Percentiles rank a stretch among this genome's conserved stretches.
phyloP scores from a whole-genome alignment of 2,329 filamentous ascomycete species.

The Pestalotiopsis sp. region DNA sequence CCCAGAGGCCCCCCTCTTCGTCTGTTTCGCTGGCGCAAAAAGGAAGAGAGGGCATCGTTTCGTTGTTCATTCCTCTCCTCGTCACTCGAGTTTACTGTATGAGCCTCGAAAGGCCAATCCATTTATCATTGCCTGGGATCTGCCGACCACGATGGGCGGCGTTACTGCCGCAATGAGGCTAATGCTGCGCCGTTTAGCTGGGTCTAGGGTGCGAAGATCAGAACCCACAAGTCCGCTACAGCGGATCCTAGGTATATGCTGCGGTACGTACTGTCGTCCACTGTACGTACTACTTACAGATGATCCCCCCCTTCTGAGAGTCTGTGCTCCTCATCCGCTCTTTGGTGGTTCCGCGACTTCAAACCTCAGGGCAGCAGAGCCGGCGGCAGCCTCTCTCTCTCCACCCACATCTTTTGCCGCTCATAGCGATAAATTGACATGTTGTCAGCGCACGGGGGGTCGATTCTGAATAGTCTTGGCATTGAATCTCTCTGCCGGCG shows the following conservation, averaged over 20 bases:
- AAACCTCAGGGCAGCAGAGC: too few species aligned
- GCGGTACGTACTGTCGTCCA: not conserved
- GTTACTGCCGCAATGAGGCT: conserved; percentile 7
- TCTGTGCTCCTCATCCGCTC: too few species aligned
- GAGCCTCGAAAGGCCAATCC: too few species aligned
- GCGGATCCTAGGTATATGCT: not conserved
- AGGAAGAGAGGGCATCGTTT: not conserved
- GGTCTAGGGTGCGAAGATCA: conserved; percentile 10
- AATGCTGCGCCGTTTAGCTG: conserved; percentile 13
- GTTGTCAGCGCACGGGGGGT: not conserved
- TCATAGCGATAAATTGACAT: not conserved
- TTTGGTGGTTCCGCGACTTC: too few species aligned
- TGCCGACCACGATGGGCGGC: conserved; percentile 8
- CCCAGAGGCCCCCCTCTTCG: not conserved
- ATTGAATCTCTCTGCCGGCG: not conserved
- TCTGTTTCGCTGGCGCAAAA: not conserved
- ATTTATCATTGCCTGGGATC: not conserved
- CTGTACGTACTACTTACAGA: not conserved
- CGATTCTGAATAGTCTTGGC: not conserved
- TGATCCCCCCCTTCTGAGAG: not conserved
- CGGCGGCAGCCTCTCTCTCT: too few species aligned
- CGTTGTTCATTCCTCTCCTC: not conserved
- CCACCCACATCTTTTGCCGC: not conserved
- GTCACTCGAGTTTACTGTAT: too few species aligned
- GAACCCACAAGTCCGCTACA: not conserved